Base-by-base conservation (phyloP, 805 yeast species). In the Candida namnaoensis region DNA sequence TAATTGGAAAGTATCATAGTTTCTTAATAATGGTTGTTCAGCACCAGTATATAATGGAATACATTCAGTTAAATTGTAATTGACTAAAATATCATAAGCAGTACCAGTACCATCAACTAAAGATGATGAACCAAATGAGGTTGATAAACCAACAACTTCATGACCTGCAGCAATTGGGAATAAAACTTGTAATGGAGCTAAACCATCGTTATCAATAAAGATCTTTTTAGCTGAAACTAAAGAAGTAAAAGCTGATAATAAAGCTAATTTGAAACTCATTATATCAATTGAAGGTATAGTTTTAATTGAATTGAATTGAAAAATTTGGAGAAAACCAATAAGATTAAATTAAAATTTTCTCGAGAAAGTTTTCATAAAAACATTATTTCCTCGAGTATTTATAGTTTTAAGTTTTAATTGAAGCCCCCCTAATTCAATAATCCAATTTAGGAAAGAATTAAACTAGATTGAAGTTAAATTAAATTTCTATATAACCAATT, bases 171-270 rank as follows among this genome's bases (percentile, higher is more conserved):
- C 51, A 25, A 66, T 42, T 19, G 72, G 71, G 46, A 66, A 55
- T 38, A 66, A 47, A 5, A 65, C 48, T 34, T 65, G 61, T 48
- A 62, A 51, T 37, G 67, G 59, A n/a, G 62, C 56, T 24, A 64
- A 51, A 30, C 68, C 69, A 49, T 68, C 72, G 48, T 68, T 66
- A 39, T 68, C 72, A 43, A 66, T 63, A 48, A 67, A 66, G 43
- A 64, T 57, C 47, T 61, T 65, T 50, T 58, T 62, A 23, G 63
- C 54, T 24, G 46, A 19, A 26, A 42, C 35, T 13, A 46, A 38
- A 5, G 52, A 25, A n/a, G 48, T 37, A 7, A 47, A 27, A 27
- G 30, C 30, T 27, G 30, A 7, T 27, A 27, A 11, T 27, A 27
- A 27, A 27, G 30, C 30, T 27, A 27, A 27, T 9, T 9, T 11